Base-by-base conservation (phyloP, 495 filamentous ascomycete genomes). In the Daldinia bambusicola region DNA sequence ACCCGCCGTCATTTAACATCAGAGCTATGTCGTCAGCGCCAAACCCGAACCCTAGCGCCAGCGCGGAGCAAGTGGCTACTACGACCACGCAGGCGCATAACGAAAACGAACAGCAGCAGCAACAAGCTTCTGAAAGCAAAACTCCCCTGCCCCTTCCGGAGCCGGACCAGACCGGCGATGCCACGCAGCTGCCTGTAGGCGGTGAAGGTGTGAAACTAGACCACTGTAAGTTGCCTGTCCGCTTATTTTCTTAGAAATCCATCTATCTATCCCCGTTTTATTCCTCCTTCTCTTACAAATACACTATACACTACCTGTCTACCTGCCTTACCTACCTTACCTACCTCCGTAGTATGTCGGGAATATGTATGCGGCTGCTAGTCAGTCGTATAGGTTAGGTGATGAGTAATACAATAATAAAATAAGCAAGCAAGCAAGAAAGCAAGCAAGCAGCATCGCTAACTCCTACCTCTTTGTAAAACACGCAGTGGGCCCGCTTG, bases 401-500 rank as follows among this genome's bases (percentile, higher is more conserved):
- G 16, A 22, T 48, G 18, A 67, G 37, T 48, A 61, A 26, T 26
- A 26, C 3, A 26, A 26, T 26, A 26, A 26, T 26, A 26, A 26
- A 26, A 26, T 26, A 26, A 26, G 26, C 26, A 26, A 26, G 26
- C 26, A 26, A 26, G 26, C 26, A 26, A 26, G 26, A 1, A 26
- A 26, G 26, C 26, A 26, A 26, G 26, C 26, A 26, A 22, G 63
- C 34, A 31, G 26, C 4, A n/a, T 45, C 60, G 18, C 65, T 55
- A 34, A 32, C 38, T 48, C 34, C 7, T 36, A 36, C 34, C 34
- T 6, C 34, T 1, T 7, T 5, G 34, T 0, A 36, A 36, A 6
- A 10, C 2, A 26, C 26, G 43, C 56, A 72, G 69, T 92, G 0
- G 90, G 90, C 0, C 90, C 90, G 2, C 84, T 91, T 77, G 88